These are phyloP conservation scores for Phytopythium kandeliae DNA, from an alignment of 352 stramenopile species.

Conservation along the genomic window DNA sequence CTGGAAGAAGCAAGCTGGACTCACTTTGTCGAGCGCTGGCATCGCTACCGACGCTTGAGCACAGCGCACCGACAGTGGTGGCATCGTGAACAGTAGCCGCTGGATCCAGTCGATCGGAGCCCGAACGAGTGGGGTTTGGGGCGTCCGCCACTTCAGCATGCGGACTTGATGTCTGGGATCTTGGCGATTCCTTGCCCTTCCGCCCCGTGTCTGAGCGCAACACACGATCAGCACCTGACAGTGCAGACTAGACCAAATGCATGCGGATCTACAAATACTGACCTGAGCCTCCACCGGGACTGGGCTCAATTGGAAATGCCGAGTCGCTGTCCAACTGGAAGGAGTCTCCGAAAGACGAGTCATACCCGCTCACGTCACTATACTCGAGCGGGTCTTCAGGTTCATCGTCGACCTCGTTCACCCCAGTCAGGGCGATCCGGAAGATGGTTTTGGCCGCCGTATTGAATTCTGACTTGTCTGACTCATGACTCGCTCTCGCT, in stretches of 20 bases:
- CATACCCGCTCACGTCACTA: background rate
- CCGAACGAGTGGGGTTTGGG: background rate
- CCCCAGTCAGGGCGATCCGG: constrained; percentile 31
- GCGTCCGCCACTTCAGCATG: background rate
- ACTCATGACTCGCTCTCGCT: background rate
- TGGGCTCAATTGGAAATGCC: background rate
- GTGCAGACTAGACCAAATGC: background rate
- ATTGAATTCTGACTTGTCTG: constrained; percentile 17
- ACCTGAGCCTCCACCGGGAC: background rate
- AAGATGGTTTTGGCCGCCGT: constrained; percentile 22
- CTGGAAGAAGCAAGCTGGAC: background rate
- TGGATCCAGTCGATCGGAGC: background rate
- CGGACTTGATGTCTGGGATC: background rate
- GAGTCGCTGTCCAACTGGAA: background rate
- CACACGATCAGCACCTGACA: background rate
- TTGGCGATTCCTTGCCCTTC: background rate
- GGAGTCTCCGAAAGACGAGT: background rate
- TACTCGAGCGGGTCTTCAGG: background rate
- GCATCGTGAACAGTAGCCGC: no score
- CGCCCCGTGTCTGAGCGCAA: background rate
- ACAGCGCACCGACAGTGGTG: background rate
- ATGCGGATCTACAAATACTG: background rate
- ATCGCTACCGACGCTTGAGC: background rate
- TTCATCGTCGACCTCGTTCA: constrained; percentile 6
- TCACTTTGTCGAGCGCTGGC: background rate